Conservation (phyloP, 169 alveolate genomes). For the Cytauxzoon felis region DNA sequence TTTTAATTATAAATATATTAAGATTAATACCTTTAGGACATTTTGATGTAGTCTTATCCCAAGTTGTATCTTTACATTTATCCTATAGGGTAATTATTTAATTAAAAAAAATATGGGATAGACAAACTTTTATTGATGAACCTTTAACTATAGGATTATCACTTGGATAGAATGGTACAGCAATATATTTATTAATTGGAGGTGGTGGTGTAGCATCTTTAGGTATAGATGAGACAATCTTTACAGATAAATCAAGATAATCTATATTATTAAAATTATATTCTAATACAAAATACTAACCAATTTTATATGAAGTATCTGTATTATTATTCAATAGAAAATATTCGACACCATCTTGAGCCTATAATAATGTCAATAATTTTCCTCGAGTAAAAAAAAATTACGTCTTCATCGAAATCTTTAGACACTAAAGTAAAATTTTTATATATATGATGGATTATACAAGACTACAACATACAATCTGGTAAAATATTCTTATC, state of each 20-base stretch:
- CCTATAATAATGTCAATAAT: too few relatives aligned
- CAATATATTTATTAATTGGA: constrained; percentile 22
- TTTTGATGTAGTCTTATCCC: constrained; percentile 12
- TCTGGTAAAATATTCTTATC: constrained; percentile 41
- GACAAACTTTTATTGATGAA: constrained; percentile 27
- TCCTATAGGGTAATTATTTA: not conserved
- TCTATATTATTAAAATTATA: not conserved
- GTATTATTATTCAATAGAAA: too few relatives aligned
- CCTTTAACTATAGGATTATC: constrained; percentile 35
- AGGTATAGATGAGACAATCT: constrained; percentile 2
- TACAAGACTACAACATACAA: too few relatives aligned
- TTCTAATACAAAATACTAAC: too few relatives aligned
- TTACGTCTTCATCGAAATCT: too few relatives aligned
- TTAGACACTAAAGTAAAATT: too few relatives aligned
- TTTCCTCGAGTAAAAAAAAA: too few relatives aligned
- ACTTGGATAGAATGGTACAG: constrained; percentile 56
- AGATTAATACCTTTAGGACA: constrained; percentile 13
- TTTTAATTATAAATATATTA: not conserved
- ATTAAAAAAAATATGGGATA: not conserved
- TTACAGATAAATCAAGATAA: constrained; percentile 25
- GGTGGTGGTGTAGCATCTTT: constrained; percentile 49
- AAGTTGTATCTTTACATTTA: constrained; percentile 39
- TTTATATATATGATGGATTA: too few relatives aligned
- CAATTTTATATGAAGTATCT: too few relatives aligned
- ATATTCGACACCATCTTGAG: too few relatives aligned